Percentiles rank a stretch among this genome's conserved stretches.
Conservation (phyloP, 1,284 basidiomycete genomes). For the Earliella scabrosa region DNA sequence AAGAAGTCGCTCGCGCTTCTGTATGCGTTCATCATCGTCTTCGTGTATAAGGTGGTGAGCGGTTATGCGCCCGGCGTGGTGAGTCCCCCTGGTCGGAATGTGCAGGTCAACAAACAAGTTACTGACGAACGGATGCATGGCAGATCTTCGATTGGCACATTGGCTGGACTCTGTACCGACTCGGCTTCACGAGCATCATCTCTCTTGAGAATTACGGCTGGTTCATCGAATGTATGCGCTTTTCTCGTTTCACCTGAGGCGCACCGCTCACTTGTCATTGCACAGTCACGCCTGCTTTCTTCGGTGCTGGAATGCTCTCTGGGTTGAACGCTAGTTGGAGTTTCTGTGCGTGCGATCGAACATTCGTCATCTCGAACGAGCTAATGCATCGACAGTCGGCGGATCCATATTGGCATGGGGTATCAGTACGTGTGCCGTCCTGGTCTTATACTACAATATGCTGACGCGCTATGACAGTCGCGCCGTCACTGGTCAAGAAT, state of each 20-base stretch:
- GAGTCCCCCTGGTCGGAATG: conserved; percentile 18
- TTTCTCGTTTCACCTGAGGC: conserved; percentile 14
- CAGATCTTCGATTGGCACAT: conserved; percentile 74
- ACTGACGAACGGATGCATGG: conserved; percentile 22
- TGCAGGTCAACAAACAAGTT: not conserved
- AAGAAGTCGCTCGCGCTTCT: conserved; percentile 64
- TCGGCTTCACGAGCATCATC: conserved; percentile 66
- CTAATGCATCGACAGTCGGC: conserved; percentile 37
- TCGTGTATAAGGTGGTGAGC: conserved; percentile 58
- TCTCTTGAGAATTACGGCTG: conserved; percentile 62
- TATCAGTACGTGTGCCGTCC: conserved; percentile 45
- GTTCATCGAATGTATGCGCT: conserved; percentile 49
- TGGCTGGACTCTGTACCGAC: conserved; percentile 63
- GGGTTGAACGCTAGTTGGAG: conserved; percentile 69
- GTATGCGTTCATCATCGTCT: conserved; percentile 50
- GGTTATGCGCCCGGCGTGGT: conserved; percentile 64
- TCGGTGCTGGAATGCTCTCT: conserved; percentile 68
- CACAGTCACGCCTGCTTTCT: conserved; percentile 66
- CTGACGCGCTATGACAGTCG: no score
- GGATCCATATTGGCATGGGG: conserved; percentile 66
- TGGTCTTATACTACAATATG: no score
- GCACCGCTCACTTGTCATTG: not conserved
- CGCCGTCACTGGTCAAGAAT: conserved; percentile 56
- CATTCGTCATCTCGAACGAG: not conserved
- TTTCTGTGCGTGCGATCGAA: conserved; percentile 47